Percentiles rank a stretch among this genome's conserved stretches.
Evolutionary conservation across 106 monocot species (phyloP).

Genomic region (Dioscorea dumetorum): DNA sequence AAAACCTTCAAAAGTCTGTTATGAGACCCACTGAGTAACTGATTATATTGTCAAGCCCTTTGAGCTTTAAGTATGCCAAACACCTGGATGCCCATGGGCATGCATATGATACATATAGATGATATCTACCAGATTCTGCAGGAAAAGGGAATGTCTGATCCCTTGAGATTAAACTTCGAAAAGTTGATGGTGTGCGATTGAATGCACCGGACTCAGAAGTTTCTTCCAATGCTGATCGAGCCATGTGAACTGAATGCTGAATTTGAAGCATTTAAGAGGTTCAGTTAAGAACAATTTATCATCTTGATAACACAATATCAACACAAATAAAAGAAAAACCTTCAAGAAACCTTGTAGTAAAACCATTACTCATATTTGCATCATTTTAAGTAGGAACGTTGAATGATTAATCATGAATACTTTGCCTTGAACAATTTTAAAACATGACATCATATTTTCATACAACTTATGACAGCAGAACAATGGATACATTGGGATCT

Average conservation of each 20-base stretch:
- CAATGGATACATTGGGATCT: too few species aligned
- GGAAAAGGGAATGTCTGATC: constrained; percentile 61
- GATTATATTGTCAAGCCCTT: constrained; percentile 82
- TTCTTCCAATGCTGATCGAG: constrained; percentile 58
- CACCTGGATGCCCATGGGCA: constrained; percentile 98
- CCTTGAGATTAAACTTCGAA: constrained; percentile 68
- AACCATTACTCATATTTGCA: too few species aligned
- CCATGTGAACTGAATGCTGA: constrained; percentile 32
- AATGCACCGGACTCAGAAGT: constrained; percentile 69
- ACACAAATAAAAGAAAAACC: too few species aligned
- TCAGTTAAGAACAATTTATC: too few species aligned
- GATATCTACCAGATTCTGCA: constrained; percentile 85
- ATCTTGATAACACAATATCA: too few species aligned
- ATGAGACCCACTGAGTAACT: constrained; percentile 43
- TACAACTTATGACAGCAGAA: too few species aligned
- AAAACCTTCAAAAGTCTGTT: background rate
- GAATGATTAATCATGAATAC: too few species aligned
- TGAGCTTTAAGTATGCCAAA: constrained; percentile 71
- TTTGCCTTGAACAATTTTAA: too few species aligned
- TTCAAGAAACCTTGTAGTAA: too few species aligned
- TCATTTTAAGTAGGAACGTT: too few species aligned
- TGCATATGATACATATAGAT: constrained; percentile 90
- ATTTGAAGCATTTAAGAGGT: too few species aligned
- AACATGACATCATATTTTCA: too few species aligned
- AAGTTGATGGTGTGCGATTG: constrained; percentile 59